Evolutionary conservation across 345 rosid species (phyloP), one percentile per base, ranked within the genome.

Genomic region (Citrus medica): DNA sequence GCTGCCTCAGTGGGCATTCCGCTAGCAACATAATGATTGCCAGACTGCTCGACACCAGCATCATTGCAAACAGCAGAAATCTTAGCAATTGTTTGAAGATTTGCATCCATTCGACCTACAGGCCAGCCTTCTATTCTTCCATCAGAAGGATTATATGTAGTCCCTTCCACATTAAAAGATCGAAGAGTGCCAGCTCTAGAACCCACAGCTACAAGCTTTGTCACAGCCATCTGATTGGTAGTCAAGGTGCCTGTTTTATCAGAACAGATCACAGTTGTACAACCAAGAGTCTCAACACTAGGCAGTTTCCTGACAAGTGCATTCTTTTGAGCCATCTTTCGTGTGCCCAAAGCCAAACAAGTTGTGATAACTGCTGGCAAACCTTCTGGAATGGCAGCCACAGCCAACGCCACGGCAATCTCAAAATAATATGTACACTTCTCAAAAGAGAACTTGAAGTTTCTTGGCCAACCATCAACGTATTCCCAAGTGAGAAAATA

Each of bases 381-480:
- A 77, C 99, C 99, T 85, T 95, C 98, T 14, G 99, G 99, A 79
- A 95, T 95, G 4, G 99, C 99, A 80, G 99, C 99, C 65, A 95
- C 99, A 0, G 97, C 98, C 84, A 93, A 82, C 28, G 99, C 98
- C 35, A 95, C 98, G 51, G 99, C 99, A 76, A 95, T 95, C 85
- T 95, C 97, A 79, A 95, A 95, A 88, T 95, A 95, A 67, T 95
- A 95, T 4, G 99, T 95, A 88, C 98, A 95, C 86, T 94, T 95
- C 88, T 95, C 99, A 27, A 95, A 92, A 16, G 98, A 95, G 78
- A 95, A 95, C 76, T 90, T 92, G 55, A 95, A 92, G 84, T 93
- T 95, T 76, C 75, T 86, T 0, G 98, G 97, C 97, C 95, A 88
- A 28, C 98, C 97, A 81, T 95, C 91, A 77, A 93, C 95, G 78